Conservation (phyloP, 2,329 filamentous ascomycete species). For the Epichloe festucae region DNA sequence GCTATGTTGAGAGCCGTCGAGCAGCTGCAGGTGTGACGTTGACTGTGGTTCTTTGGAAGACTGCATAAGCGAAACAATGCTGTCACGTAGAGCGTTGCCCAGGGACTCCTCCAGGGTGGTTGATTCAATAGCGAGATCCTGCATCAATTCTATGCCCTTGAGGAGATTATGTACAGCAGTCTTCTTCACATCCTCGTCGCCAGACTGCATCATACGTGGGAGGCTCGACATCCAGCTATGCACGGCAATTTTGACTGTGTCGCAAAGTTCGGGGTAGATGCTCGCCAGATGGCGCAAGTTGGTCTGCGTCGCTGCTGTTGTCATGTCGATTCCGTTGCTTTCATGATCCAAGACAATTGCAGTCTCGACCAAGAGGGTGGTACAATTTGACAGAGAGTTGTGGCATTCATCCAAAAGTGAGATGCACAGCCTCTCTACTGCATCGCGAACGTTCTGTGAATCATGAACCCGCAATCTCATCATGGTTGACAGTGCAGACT, state of each 20-base stretch:
- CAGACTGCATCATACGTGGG: slow-evolving; percentile 69
- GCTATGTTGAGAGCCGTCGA: slow-evolving; percentile 13
- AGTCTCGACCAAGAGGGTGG: slow-evolving; percentile 65
- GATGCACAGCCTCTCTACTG: slow-evolving; percentile 60
- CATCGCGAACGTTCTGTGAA: slow-evolving; percentile 51
- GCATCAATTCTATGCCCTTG: slow-evolving; percentile 55
- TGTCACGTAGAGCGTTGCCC: slow-evolving; percentile 59
- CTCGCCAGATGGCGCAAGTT: slow-evolving; percentile 48
- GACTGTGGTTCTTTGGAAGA: slow-evolving; percentile 11
- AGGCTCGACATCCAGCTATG: slow-evolving; percentile 75
- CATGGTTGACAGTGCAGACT: slow-evolving; percentile 66
- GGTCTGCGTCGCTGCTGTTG: slow-evolving; percentile 27
- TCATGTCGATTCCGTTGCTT: slow-evolving; percentile 23
- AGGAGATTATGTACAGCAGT: slow-evolving; percentile 64
- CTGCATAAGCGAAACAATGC: slow-evolving; percentile 37
- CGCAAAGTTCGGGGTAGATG: slow-evolving; percentile 48
- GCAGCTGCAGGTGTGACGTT: slow-evolving; percentile 14
- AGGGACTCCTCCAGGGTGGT: slow-evolving; percentile 55
- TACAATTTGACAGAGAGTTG: slow-evolving; percentile 54
- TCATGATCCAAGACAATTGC: slow-evolving; percentile 54
- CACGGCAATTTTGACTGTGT: slow-evolving; percentile 55
- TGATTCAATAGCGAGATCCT: slow-evolving; percentile 49
- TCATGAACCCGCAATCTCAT: slow-evolving; percentile 63
- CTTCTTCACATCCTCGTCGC: slow-evolving; percentile 66
- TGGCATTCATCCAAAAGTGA: slow-evolving; percentile 68